Conservation (phyloP, 2,329 filamentous ascomycete species). For the Ampelomyces quisqualis region DNA sequence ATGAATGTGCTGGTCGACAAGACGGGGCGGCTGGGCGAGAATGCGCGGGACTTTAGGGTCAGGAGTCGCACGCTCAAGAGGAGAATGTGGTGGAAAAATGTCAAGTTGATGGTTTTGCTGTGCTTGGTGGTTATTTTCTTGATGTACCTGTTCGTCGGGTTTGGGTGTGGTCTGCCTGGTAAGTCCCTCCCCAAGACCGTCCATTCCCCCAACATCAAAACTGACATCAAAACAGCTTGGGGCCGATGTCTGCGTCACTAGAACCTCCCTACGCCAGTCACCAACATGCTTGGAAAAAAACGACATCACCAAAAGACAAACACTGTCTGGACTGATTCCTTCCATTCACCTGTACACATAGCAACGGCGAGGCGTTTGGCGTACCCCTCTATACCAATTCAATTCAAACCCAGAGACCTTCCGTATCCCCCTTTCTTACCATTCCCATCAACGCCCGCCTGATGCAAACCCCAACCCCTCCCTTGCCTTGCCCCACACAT, state of each 20-base stretch:
- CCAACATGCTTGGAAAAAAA: not conserved
- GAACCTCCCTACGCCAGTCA: not conserved
- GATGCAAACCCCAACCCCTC: not conserved
- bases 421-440: too few species aligned
- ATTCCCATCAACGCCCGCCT: not conserved
- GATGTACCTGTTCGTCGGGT: constrained; percentile 69
- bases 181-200: too few species aligned
- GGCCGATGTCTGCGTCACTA: constrained; percentile 40
- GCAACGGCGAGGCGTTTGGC: constrained; percentile 12
- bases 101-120: constrained; percentile 85
- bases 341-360: constrained; percentile 7
- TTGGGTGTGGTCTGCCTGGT: constrained; percentile 69
- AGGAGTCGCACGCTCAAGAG: constrained; percentile 82
- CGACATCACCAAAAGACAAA: not conserved
- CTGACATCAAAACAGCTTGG: too few species aligned
- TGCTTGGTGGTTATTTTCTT: constrained; percentile 70
- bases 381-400: constrained; percentile 4
- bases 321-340: too few species aligned
- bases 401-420: constrained; percentile 1
- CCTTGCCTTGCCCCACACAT: not conserved
- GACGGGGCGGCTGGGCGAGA: constrained; percentile 87
- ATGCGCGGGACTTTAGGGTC: constrained; percentile 85
- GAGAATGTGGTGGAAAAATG: constrained; percentile 99
- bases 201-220: too few species aligned
- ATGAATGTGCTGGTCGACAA: constrained; percentile 95